Evolutionary conservation across 208 protist species (phyloP), one percentile per base, ranked within the genome.

Genomic region (Wallacemonas sp.): DNA sequence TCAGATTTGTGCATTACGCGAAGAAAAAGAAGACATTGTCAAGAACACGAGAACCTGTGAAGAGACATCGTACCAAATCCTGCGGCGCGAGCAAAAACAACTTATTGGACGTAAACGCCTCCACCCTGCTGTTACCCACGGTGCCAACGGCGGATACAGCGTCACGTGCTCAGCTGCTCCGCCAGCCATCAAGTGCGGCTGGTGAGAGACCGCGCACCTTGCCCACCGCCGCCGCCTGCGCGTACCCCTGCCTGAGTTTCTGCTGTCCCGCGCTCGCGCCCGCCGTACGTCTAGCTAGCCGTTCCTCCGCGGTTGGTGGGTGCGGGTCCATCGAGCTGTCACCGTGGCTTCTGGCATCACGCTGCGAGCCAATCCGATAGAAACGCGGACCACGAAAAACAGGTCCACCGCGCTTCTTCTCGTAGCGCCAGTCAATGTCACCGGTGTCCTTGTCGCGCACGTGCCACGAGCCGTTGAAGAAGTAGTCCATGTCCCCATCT

Each of bases 381-480:
- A 92, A 80, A 36, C 73, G 69, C 21, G 89, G 89, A 5, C 89
- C 89, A 13, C 81, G 72, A 30, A 95, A 89, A 3, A 89, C 63
- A 4, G 85, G 62, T 0, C 89, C 89, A 17, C 89, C 85, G 9
- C 62, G 62, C 68, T 89, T 90, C 55, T 77, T 79, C 67, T 95
- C 89, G 46, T 92, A 92, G 26, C 85, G 81, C 82, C 85, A 95
- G 64, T 95, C 89, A 64, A 95, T 87, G 62, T 95, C 89, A 10
- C 89, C 81, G 12, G 89, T 92, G 24, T 69, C 57, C 37, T 87
- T 84, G 53, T 95, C 79, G 48, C 76, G 77, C 60, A 92, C 85
- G 67, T 95, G 89, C 73, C 78, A 89, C 19, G 53, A 24, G n/a
- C 66, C 68, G 38, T 83, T 63, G 21, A 76, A 68, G 37, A 91